Conservation (phyloP, 352 stramenopile species). For the Globisporangium splendens region DNA sequence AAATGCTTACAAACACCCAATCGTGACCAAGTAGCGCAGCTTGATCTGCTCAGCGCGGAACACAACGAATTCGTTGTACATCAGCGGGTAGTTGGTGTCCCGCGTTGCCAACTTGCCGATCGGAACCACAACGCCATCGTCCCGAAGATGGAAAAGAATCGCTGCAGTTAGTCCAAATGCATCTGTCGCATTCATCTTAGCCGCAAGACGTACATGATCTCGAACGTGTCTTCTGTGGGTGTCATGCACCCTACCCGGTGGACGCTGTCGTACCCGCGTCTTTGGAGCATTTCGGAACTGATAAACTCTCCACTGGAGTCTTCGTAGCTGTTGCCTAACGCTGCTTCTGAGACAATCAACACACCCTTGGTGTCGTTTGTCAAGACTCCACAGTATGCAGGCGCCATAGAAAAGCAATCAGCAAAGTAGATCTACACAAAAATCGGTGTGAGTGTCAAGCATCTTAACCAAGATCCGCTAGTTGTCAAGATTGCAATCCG, state of each 20-base stretch:
- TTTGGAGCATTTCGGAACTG: conserved; percentile 39
- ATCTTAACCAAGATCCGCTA: too few relatives aligned
- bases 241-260: conserved; percentile 58
- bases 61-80: conserved; percentile 81
- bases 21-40: conserved; percentile 53
- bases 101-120: conserved; percentile 54
- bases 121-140: conserved; percentile 51
- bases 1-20: too few relatives aligned
- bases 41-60: conserved; percentile 67
- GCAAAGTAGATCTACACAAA: conserved; percentile 64
- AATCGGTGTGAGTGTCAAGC: too few relatives aligned
- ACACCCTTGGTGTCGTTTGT: conserved; percentile 41
- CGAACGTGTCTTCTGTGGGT: conserved; percentile 32
- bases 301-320: conserved; percentile 53
- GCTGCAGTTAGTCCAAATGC: too few relatives aligned
- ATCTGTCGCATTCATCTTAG: too few relatives aligned
- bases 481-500: too few relatives aligned
- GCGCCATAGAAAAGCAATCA: conserved; percentile 58
- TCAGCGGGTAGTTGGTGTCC: conserved; percentile 43
- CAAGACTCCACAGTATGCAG: conserved; percentile 49
- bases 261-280: conserved; percentile 42
- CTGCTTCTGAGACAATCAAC: conserved; percentile 64
- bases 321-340: conserved; percentile 34
- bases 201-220: conserved; percentile 30
- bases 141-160: too few relatives aligned